phyloP scores from a whole-genome alignment of 805 yeast species.

The Candida silvatica region DNA sequence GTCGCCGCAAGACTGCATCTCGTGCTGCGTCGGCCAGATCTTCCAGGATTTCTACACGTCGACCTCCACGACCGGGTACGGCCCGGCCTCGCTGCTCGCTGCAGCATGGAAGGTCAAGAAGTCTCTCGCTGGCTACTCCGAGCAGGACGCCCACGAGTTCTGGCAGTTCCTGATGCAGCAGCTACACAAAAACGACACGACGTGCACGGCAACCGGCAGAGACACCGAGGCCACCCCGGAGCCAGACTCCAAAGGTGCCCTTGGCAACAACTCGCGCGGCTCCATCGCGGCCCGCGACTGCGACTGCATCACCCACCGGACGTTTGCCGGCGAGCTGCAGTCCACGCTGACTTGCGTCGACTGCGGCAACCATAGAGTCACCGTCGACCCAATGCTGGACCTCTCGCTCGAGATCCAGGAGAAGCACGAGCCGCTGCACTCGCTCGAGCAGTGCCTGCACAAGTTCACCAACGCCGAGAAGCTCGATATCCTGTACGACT shows the following conservation, averaged over 20 bases:
- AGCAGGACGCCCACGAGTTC: conserved; percentile 98
- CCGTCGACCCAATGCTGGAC: conserved; percentile 86
- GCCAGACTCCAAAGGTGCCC: conserved; percentile 2
- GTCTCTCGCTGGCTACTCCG: conserved; percentile 88
- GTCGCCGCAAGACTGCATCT: conserved; percentile 45
- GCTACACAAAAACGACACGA: conserved; percentile 47
- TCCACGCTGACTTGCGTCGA: conserved; percentile 68
- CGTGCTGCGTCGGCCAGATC: conserved; percentile 79
- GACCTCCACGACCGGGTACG: conserved; percentile 55
- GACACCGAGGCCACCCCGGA: conserved; percentile 17
- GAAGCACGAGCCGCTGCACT: conserved; percentile 19
- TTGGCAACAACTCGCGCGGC: conserved; percentile 3
- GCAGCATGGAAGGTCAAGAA: conserved; percentile 85
- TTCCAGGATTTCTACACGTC: conserved; percentile 69
- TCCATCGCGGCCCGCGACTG: conserved; percentile 30
- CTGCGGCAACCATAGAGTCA: conserved; percentile 56
- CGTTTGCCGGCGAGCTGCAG: conserved; percentile 78
- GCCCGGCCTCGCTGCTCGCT: conserved; percentile 71
- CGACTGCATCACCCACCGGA: conserved; percentile 70
- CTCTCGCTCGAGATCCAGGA: conserved; percentile 66
- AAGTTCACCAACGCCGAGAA: conserved; percentile 73
- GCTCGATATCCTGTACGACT: conserved; percentile 65
- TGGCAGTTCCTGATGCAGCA: conserved; percentile 88
- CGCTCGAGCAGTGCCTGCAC: conserved; percentile 57
- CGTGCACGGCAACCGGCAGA: conserved; percentile 6